phyloP scores from a whole-genome alignment of 192 early-diverging fungal species.

The Thamnidium elegans region DNA sequence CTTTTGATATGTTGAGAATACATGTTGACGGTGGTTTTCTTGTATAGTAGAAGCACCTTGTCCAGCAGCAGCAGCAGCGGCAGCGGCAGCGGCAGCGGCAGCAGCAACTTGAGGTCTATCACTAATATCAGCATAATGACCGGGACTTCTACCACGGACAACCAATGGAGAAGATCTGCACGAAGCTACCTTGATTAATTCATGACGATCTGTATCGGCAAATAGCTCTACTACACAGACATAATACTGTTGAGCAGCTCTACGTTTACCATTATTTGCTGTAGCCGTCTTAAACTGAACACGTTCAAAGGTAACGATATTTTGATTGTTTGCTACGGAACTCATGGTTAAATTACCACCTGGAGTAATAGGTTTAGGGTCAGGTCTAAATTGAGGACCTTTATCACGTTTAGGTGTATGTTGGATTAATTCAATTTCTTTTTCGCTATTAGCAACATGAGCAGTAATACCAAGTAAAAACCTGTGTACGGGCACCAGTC shows the following conservation, averaged over 20 bases:
- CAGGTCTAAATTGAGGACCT: constrained; percentile 66
- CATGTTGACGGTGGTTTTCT: background rate
- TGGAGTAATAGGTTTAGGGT: constrained; percentile 42
- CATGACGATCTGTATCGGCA: constrained; percentile 59
- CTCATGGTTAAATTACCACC: constrained; percentile 42
- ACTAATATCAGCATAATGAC: constrained; percentile 71
- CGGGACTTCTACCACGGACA: constrained; percentile 85
- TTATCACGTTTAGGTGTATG: constrained; percentile 85
- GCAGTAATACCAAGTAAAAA: constrained; percentile 71
- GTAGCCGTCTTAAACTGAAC: constrained; percentile 94
- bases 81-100: background rate
- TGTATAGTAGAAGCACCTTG: background rate
- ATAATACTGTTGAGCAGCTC: constrained; percentile 92
- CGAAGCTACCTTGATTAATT: constrained; percentile 51
- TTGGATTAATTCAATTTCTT: constrained; percentile 64
- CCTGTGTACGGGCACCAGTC: constrained; percentile 42
- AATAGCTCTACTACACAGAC: constrained; percentile 66
- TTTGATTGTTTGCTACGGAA: constrained; percentile 34
- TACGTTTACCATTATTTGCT: constrained; percentile 85
- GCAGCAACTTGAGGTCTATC: background rate
- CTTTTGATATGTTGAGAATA: background rate
- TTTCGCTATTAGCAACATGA: constrained; percentile 50
- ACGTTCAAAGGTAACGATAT: constrained; percentile 76
- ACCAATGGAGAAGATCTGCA: constrained; percentile 72
- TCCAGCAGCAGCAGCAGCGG: background rate